Evolutionary conservation across 1,284 basidiomycete species (phyloP), one percentile per base, ranked within the genome.

Genomic region (Stygiomarasmius scandens): DNA sequence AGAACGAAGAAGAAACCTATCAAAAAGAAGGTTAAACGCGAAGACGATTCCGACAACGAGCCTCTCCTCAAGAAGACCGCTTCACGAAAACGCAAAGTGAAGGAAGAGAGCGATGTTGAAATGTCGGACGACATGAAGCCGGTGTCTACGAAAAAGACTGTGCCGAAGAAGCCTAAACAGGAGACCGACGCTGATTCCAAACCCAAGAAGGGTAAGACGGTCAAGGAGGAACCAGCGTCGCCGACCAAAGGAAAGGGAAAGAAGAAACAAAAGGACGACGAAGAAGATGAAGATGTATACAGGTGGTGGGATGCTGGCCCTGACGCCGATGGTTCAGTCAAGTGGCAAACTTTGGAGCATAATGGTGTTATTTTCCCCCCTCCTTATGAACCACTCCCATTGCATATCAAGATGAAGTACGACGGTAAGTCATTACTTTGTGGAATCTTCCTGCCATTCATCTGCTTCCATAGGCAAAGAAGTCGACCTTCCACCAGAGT

Each of bases 311-410:
- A 91, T 16, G 48, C 47, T 41, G 70, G 75, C 84, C 63, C 77
- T 22, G 78, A 87, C 58, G 86, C 85, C 58, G 92, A 96, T 69
- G 90, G 86, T 4, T 80, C 86, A 25, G 79, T 85, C 63, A 96
- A 98, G 74, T 99, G 97, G 97, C 85, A 85, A 55, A 96, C 92
- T 10, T 83, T 99, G 49, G 88, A 95, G 69, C 97, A 99, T 75
- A 89, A 86, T 63, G 97, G 96, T 51, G 96, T 99, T 36, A 84
- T 96, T 62, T 99, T 99, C 76, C 96, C 97, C 59, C 95, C 95
- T 49, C 88, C 93, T 0, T 99, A 99, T 70, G 87, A 94, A 63
- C 86, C 92, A 10, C 78, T 98, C 48, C 96, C 97, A 1, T 76
- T 81, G 25, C 68, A 87, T 67, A 86, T 98, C 72, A 97, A 93